Base-by-base conservation (phyloP, 2,329 filamentous ascomycete species). In the Claviceps monticola region DNA sequence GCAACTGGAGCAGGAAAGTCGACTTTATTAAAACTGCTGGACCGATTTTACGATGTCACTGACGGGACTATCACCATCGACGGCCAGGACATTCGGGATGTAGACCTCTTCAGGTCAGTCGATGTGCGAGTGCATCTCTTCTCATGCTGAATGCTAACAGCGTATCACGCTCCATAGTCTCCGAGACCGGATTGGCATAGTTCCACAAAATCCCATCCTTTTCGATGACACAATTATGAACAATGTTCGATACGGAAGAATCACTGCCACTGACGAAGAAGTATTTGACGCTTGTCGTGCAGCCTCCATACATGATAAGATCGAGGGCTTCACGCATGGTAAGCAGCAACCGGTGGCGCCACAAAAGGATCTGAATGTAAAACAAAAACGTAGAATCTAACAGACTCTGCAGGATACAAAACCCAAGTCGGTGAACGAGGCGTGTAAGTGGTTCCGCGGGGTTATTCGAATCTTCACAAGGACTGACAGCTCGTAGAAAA, bases 1-100 rank as follows among this genome's bases (percentile, higher is more conserved):
- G 76, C 79, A 57, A 81, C 79, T 0, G 80, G 80, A 11, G 74
- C 74, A 5, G 80, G 80, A 23, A 11, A 73, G 76, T 57, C 75
- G 78, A 1, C 79, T 78, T 57, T 82, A 81, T 61, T 78, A 51
- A 82, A 82, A 60, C 68, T 84, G 0, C 71, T 83, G 6, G 73
- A 76, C 52, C 72, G 80, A 1, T 79, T 79, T 59, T 82, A 81
- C 66, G 79, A 83, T 53, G 71, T 79, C 2, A 72, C 70, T 0
- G 61, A 61, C 3, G 80, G 79, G 2, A 65, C 67, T 5, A 80
- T 83, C 54, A 65, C 63, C 3, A 76, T 83, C 38, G 79, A 82
- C 55, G 78, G 74, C 0, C 74, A 79, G 56, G 76, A 82, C 54
- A 70, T 86, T 26, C 73, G 78, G 21, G 69, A 77, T 29, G 72